Percentiles rank a stretch among this genome's conserved stretches.
phyloP scores from a whole-genome alignment of 495 filamentous ascomycete genomes.

The Penicillium parvum region DNA sequence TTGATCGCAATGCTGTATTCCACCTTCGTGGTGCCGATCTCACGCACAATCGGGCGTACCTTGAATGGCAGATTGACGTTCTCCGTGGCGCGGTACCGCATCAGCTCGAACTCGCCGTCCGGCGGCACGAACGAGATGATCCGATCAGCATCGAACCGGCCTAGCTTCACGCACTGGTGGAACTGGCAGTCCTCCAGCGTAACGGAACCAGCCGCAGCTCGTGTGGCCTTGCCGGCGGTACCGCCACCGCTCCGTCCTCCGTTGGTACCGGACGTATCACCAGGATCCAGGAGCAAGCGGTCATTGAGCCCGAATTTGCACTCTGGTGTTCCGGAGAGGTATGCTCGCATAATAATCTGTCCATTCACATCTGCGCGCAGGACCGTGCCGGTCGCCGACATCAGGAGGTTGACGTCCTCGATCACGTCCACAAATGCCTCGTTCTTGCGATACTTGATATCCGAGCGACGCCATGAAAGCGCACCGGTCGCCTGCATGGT shows the following conservation, averaged over 20 bases:
- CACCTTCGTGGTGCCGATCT: constrained; percentile 94
- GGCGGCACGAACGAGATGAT: constrained; percentile 98
- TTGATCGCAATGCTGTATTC: constrained; percentile 98
- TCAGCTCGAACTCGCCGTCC: constrained; percentile 98
- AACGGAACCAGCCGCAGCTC: constrained; percentile 92
- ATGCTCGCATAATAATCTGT: constrained; percentile 98
- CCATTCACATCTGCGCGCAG: constrained; percentile 96
- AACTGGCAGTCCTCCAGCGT: constrained; percentile 98
- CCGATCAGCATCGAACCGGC: constrained; percentile 93
- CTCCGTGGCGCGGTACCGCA: constrained; percentile 99
- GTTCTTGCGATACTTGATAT: constrained; percentile 99
- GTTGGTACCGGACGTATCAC: constrained; percentile 48
- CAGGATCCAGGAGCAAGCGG: constrained; percentile 79
- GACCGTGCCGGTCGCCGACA: constrained; percentile 93
- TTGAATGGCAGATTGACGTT: constrained; percentile 99
- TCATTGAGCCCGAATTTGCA: constrained; percentile 99
- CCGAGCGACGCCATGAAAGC: constrained; percentile 90
- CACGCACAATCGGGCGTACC: constrained; percentile 97
- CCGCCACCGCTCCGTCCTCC: constrained; percentile 40
- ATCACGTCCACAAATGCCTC: constrained; percentile 99
- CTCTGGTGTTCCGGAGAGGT: constrained; percentile 92
- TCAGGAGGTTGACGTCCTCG: constrained; percentile 97
- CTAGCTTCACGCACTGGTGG: constrained; percentile 97
- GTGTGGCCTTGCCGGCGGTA: constrained; percentile 69
- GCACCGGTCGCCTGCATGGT: constrained; percentile 99